Evolutionary conservation across 2,329 filamentous ascomycete species (phyloP).

Genomic region (Clonostachys byssicola): DNA sequence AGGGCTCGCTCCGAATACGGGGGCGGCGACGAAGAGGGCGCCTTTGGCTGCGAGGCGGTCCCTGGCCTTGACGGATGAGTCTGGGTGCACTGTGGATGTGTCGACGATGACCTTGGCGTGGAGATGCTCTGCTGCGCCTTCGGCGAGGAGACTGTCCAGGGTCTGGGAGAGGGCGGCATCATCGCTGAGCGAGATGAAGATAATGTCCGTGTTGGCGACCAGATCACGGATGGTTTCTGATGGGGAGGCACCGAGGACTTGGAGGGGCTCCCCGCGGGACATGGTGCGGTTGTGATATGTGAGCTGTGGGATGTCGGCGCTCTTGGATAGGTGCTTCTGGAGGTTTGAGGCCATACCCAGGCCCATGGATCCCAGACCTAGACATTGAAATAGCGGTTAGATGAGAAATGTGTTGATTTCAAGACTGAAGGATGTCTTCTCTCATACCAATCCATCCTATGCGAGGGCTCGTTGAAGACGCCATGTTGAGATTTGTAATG

Average conservation of each 20-base stretch:
- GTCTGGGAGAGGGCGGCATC: constrained; percentile 29
- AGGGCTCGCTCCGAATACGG: constrained; percentile 46
- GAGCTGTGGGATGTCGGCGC: constrained; percentile 14
- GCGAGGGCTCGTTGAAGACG: too few species aligned
- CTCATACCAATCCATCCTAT: too few species aligned
- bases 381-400: too few species aligned
- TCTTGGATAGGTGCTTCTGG: constrained; percentile 29
- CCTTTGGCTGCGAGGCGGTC: constrained; percentile 16
- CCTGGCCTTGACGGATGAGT: constrained; percentile 25
- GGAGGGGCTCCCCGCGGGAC: constrained; percentile 30
- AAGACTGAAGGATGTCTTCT: too few species aligned
- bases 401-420: too few species aligned
- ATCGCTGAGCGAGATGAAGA: constrained; percentile 36
- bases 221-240: constrained; percentile 15
- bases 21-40: constrained; percentile 34
- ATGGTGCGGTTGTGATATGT: constrained; percentile 40
- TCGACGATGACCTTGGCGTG: constrained; percentile 39
- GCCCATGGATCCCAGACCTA: constrained; percentile 47
- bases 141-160: constrained; percentile 20
- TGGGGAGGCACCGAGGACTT: constrained; percentile 16
- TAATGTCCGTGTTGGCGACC: constrained; percentile 19
- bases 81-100: constrained; percentile 44
- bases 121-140: constrained; percentile 5
- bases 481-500: too few species aligned
- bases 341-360: constrained; percentile 43